Percentiles rank a stretch among this genome's conserved stretches.
Evolutionary conservation across 441 rosid genomes (phyloP).

Genomic region (Pelargonium cotyledonis): DNA sequence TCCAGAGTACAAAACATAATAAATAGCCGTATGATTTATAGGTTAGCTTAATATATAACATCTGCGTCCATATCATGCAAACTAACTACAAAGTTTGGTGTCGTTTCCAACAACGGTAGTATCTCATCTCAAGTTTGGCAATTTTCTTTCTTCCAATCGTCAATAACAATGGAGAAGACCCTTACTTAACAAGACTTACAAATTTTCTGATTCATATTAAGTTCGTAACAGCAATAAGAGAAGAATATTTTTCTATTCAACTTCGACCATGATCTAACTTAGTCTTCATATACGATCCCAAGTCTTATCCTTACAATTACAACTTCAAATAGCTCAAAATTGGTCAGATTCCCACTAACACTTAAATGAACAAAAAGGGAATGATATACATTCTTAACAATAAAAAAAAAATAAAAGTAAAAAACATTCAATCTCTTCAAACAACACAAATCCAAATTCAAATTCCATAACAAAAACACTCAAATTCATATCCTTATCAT

Average conservation of each 20-base stretch:
- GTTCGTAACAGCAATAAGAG: neutral
- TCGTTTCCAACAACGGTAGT: neutral
- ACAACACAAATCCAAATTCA: neutral
- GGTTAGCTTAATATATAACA: neutral
- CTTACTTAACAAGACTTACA: no score
- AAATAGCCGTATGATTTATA: neutral
- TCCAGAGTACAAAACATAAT: neutral
- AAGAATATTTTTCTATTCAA: no score
- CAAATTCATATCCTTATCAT: neutral
- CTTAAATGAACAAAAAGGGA: neutral
- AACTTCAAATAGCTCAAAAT: neutral
- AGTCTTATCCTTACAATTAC: neutral
- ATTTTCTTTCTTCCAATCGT: neutral
- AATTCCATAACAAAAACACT: neutral
- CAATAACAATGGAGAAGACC: no score
- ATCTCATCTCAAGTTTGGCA: neutral
- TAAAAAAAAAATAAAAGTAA: neutral
- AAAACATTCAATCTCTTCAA: neutral
- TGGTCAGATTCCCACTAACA: neutral
- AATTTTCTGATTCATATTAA: neutral
- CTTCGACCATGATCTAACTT: neutral
- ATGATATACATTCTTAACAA: neutral
- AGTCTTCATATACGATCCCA: neutral
- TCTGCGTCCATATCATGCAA: neutral
- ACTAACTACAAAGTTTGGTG: neutral